A percentile compares a stretch with the other conserved stretches of the same genome.
Conservation (phyloP, 148 eudicot genomes). For the Camellia granthamiana region DNA sequence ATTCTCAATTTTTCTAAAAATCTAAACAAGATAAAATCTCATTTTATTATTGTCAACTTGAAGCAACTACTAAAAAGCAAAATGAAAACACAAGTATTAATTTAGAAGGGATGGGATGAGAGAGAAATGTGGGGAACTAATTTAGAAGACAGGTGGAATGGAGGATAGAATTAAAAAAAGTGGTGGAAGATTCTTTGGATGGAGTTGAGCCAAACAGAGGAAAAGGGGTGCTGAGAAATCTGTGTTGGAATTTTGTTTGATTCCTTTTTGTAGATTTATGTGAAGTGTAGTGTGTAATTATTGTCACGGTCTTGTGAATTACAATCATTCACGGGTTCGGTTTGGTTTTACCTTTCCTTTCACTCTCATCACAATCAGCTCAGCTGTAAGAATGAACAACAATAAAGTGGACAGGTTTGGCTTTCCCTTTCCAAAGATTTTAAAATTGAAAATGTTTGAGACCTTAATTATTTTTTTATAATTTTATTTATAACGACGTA, state of each 20-base stretch:
- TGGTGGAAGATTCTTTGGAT: neutral
- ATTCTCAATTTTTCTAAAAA: no score
- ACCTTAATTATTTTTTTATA: no score
- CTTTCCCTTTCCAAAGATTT: no score
- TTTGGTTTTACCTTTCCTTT: neutral
- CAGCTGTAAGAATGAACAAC: neutral
- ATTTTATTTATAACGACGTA: no score
- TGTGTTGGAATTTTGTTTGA: conserved; percentile 4
- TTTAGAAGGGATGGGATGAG: neutral
- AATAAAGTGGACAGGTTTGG: neutral
- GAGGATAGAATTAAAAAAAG: neutral
- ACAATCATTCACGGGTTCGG: neutral
- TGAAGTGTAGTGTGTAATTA: neutral
- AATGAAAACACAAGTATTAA: no score
- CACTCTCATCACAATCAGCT: neutral
- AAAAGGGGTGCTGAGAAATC: neutral
- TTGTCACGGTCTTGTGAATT: neutral
- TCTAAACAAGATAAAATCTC: no score
- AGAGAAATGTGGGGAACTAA: neutral
- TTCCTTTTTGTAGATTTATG: neutral
- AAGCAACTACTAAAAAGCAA: no score
- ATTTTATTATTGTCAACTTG: no score
- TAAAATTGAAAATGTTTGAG: no score
- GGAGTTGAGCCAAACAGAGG: neutral
- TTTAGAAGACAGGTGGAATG: no score